These are phyloP conservation scores for Vaccinium corymbosum DNA, from an alignment of 148 eudicot species.

Conservation along the genomic window DNA sequence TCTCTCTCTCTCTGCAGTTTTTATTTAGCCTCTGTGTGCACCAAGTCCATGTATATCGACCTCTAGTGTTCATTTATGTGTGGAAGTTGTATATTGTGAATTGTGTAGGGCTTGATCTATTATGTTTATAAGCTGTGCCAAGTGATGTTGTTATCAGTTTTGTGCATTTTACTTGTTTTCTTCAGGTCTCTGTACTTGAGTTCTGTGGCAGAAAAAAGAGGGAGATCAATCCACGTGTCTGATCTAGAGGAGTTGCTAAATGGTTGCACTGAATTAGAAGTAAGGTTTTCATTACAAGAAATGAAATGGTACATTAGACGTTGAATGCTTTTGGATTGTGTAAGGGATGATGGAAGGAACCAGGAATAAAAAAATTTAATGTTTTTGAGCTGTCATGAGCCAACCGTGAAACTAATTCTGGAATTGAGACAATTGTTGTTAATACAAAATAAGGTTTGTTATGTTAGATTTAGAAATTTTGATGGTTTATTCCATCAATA, in stretches of 20 bases:
- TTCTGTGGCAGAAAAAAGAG: slow-evolving; percentile 90
- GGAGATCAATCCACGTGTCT: slow-evolving; percentile 71
- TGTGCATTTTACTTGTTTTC: slow-evolving; percentile 25
- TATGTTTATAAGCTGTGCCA: slow-evolving; percentile 4
- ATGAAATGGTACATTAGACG: not conserved
- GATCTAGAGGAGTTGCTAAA: slow-evolving; percentile 92
- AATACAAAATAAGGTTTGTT: not conserved
- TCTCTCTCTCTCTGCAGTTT: not conserved
- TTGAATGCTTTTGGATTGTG: not conserved
- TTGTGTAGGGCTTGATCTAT: not conserved
- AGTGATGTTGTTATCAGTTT: slow-evolving; percentile 28
- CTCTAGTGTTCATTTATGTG: not conserved
- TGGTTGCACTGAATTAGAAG: slow-evolving; percentile 95
- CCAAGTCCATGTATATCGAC: not conserved
- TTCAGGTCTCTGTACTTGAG: slow-evolving; percentile 92
- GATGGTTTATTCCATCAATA: not conserved
- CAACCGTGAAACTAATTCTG: not conserved
- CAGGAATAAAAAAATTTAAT: not conserved
- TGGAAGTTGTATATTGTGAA: not conserved
- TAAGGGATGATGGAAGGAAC: not conserved
- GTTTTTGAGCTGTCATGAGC: not conserved
- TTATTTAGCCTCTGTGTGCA: not conserved
- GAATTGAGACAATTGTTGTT: not conserved
- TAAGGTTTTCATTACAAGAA: slow-evolving; percentile 38
- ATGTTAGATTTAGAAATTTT: not conserved